A percentile compares a stretch with the other conserved stretches of the same genome.
Conservation (phyloP, 2,329 filamentous ascomycete species). For the Colletotrichum cereale region DNA sequence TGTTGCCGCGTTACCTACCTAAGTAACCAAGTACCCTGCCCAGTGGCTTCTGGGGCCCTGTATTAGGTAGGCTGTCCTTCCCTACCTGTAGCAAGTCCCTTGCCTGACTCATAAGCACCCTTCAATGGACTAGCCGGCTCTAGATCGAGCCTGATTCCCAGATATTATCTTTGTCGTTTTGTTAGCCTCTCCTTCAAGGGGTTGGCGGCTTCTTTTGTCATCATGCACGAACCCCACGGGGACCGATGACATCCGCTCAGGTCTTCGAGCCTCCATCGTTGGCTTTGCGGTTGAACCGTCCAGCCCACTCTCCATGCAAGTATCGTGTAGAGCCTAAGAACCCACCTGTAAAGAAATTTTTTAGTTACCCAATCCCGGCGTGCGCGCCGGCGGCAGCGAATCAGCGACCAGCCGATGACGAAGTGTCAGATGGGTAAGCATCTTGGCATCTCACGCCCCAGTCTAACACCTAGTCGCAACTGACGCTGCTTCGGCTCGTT, state of each 20-base stretch:
- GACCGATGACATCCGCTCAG: not conserved
- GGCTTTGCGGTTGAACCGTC: not conserved
- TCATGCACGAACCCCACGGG: constrained; percentile 4
- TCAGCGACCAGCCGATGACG: constrained; percentile 30
- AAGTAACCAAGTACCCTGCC: too few species aligned
- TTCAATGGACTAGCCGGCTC: not conserved
- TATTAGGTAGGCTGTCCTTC: constrained; percentile 14
- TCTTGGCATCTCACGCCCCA: constrained; percentile 20
- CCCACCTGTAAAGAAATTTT: constrained; percentile 21
- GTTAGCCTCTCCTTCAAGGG: not conserved
- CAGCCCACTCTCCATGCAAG: constrained; percentile 12
- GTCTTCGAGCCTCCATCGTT: constrained; percentile 18
- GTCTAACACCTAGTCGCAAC: constrained; percentile 8
- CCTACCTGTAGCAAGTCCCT: constrained; percentile 24
- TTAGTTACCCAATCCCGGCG: constrained; percentile 30
- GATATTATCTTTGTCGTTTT: not conserved
- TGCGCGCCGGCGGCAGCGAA: constrained; percentile 26
- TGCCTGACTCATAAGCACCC: constrained; percentile 30
- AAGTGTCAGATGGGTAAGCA: constrained; percentile 26
- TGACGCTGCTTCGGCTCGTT: constrained; percentile 17
- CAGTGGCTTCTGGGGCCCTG: constrained; percentile 3
- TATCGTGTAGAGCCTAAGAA: constrained; percentile 10
- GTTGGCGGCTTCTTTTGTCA: not conserved
- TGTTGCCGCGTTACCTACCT: not conserved
- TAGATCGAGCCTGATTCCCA: not conserved